Evolutionary conservation across 2,329 filamentous ascomycete genomes (phyloP).

Genomic region (Botrytis sinoallii): DNA sequence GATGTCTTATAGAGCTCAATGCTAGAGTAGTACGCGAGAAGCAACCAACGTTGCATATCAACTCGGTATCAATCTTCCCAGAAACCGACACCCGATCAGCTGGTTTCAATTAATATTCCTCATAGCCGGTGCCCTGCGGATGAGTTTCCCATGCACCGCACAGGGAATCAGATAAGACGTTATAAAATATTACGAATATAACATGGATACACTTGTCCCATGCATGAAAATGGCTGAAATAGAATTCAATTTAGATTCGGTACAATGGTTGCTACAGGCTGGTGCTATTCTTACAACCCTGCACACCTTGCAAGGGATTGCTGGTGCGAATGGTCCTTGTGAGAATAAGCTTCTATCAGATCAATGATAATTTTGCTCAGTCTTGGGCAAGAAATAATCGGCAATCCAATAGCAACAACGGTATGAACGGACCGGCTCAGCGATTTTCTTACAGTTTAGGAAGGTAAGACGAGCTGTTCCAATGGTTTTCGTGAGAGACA

Average conservation of each 20-base stretch:
- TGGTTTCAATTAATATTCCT: slow-evolving; percentile 32
- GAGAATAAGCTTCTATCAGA: slow-evolving; percentile 2
- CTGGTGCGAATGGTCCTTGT: not conserved
- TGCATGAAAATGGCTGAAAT: slow-evolving; percentile 32
- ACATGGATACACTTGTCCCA: slow-evolving; percentile 22
- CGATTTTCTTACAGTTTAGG: slow-evolving; percentile 22
- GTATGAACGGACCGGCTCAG: slow-evolving; percentile 33
- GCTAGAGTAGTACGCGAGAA: not conserved
- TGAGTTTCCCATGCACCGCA: slow-evolving; percentile 29
- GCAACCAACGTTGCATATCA: not conserved
- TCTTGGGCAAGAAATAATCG: not conserved
- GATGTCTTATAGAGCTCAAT: slow-evolving; percentile 15
- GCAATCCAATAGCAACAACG: slow-evolving; percentile 19
- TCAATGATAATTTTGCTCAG: slow-evolving; percentile 4
- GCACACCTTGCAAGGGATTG: slow-evolving; percentile 15
- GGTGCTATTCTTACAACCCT: slow-evolving; percentile 17
- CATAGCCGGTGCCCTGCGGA: slow-evolving; percentile 32
- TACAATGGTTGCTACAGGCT: slow-evolving; percentile 22
- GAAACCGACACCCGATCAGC: slow-evolving; percentile 28
- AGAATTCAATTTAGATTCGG: slow-evolving; percentile 15
- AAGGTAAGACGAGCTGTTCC: not conserved
- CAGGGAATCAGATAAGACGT: slow-evolving; percentile 20
- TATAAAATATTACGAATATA: slow-evolving; percentile 23
- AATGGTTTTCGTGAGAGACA: not conserved
- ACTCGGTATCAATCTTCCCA: slow-evolving; percentile 6